phyloP scores from a whole-genome alignment of 768 basidiomycete genomes.

The Phaeotremella skinneri region DNA sequence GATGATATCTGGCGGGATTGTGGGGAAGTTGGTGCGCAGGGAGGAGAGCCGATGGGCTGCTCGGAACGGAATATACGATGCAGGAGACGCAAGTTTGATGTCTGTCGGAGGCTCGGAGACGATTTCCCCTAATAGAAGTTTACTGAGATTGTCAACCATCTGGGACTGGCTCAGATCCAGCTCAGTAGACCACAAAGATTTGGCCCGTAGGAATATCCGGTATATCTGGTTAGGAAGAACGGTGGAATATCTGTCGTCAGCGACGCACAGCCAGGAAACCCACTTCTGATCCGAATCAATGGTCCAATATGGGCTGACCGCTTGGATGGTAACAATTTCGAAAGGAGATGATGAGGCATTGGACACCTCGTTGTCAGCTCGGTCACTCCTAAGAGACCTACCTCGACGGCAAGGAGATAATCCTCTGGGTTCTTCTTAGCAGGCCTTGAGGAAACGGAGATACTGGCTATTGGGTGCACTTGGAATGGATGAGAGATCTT shows the following conservation, averaged over 20 bases:
- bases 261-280: constrained; percentile 4
- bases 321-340: constrained; percentile 3
- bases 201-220: constrained; percentile 9
- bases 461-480: background rate
- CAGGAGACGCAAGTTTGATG: background rate
- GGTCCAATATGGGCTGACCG: constrained; percentile 16
- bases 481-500: background rate
- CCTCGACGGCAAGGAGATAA: constrained; percentile 5
- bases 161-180: constrained; percentile 10
- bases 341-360: background rate
- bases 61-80: constrained; percentile 9
- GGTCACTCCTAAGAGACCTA: background rate
- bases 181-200: background rate
- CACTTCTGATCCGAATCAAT: background rate
- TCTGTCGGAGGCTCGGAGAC: constrained; percentile 11
- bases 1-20: constrained; percentile 60
- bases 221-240: constrained; percentile 18
- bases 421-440: background rate
- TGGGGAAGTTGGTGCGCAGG: constrained; percentile 46
- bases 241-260: background rate
- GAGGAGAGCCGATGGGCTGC: constrained; percentile 52
- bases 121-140: constrained; percentile 11
- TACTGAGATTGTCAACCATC: constrained; percentile 13
- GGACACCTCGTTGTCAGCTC: background rate
- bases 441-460: constrained; percentile 1